Conservation (phyloP, 225 moss, liverwort and hornwort genomes). For the Neckera pumila region DNA sequence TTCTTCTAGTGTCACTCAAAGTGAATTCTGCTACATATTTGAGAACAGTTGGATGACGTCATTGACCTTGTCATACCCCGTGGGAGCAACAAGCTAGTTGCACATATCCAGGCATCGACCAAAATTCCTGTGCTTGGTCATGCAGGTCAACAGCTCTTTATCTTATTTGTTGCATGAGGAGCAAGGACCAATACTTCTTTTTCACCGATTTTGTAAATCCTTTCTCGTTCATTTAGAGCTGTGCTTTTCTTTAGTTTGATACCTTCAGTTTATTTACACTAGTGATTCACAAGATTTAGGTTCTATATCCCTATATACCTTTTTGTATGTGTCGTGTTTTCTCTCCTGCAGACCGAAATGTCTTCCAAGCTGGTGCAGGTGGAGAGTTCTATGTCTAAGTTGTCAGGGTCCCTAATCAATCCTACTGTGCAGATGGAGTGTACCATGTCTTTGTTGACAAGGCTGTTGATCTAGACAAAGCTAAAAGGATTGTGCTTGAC, state of each 20-base stretch:
- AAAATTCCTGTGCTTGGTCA: constrained; percentile 99
- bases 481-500: constrained; percentile 67
- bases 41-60: constrained; percentile 70
- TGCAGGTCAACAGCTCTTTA: constrained; percentile 55
- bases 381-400: background rate
- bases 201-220: background rate
- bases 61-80: constrained; percentile 97
- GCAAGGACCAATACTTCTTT: background rate
- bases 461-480: constrained; percentile 71
- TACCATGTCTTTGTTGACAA: constrained; percentile 89
- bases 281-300: background rate
- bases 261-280: background rate
- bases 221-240: background rate
- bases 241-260: background rate
- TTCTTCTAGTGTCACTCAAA: too few species aligned
- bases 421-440: constrained; percentile 63
- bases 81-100: constrained; percentile 88
- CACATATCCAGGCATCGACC: constrained; percentile 69
- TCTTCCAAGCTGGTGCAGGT: background rate
- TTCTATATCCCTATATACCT: background rate
- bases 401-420: background rate
- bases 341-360: background rate
- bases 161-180: background rate
- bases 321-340: background rate
- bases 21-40: background rate